phyloP scores from a whole-genome alignment of 192 early-diverging fungal genomes.

The Linnemannia zychae region DNA sequence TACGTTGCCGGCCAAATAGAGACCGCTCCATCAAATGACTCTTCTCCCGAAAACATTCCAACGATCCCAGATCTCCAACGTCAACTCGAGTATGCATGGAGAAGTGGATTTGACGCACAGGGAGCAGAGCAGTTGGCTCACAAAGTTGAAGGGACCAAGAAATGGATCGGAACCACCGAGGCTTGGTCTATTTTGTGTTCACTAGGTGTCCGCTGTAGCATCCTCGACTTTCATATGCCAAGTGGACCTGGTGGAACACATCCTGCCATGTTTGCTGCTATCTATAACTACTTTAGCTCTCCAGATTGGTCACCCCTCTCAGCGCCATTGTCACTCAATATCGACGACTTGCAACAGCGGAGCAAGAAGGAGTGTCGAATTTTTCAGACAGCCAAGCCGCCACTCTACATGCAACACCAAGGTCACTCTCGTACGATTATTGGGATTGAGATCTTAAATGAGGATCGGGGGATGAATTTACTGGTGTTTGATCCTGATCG shows the following conservation, averaged over 20 bases:
- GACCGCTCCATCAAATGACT: not conserved
- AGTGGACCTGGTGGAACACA: constrained; percentile 68
- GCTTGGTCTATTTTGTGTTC: constrained; percentile 71
- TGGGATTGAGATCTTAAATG: constrained; percentile 67
- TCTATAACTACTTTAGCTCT: constrained; percentile 68
- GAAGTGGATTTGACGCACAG: constrained; percentile 65
- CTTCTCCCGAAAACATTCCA: constrained; percentile 1
- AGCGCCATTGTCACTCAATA: constrained; percentile 3
- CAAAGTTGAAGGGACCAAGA: constrained; percentile 65
- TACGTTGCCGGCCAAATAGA: constrained; percentile 51
- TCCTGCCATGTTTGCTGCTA: constrained; percentile 65
- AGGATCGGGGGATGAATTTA: constrained; percentile 55
- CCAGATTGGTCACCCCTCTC: constrained; percentile 42
- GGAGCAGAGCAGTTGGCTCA: constrained; percentile 69
- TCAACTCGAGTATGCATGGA: constrained; percentile 42
- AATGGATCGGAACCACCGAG: constrained; percentile 84
- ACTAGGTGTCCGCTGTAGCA: constrained; percentile 66
- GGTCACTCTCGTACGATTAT: constrained; percentile 78
- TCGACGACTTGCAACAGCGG: not conserved
- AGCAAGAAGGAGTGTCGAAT: not conserved
- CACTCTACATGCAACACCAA: constrained; percentile 80
- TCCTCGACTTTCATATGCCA: constrained; percentile 76
- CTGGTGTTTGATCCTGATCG: constrained; percentile 76
- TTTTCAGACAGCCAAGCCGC: constrained; percentile 65
- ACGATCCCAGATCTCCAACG: constrained; percentile 34